Evolutionary conservation across 2,329 filamentous ascomycete genomes (phyloP).

Genomic region (Penicillium sclerotigenum): DNA sequence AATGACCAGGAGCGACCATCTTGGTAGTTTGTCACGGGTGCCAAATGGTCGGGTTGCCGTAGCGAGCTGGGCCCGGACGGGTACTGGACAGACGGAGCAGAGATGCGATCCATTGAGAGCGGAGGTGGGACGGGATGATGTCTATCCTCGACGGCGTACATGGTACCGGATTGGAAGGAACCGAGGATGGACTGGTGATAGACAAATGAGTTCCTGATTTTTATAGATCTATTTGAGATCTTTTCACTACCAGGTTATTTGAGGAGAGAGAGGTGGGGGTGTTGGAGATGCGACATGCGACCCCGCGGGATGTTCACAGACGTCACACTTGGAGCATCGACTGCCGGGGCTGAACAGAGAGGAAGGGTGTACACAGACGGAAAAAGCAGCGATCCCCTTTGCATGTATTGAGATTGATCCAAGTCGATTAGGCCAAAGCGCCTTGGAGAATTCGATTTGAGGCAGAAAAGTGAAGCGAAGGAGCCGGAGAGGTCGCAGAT

Average conservation of each 20-base stretch:
- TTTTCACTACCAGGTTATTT: slow-evolving; percentile 1
- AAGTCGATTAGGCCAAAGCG: background rate
- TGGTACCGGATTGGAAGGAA: slow-evolving; percentile 30
- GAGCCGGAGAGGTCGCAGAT: slow-evolving; percentile 3
- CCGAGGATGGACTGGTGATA: slow-evolving; percentile 19
- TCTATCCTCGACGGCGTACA: slow-evolving; percentile 41
- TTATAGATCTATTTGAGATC: slow-evolving; percentile 7
- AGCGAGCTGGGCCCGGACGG: slow-evolving; percentile 35
- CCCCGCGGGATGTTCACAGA: slow-evolving; percentile 23
- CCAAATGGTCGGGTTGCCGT: slow-evolving; percentile 35
- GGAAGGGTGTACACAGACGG: background rate
- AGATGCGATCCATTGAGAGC: slow-evolving; percentile 43
- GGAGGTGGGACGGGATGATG: slow-evolving; percentile 37
- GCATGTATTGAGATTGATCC: background rate
- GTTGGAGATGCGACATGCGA: slow-evolving; percentile 24
- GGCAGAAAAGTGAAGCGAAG: slow-evolving; percentile 4
- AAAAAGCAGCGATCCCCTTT: background rate
- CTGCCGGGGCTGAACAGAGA: slow-evolving; percentile 15
- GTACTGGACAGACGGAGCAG: slow-evolving; percentile 36
- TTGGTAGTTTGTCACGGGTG: slow-evolving; percentile 40
- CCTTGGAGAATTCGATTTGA: background rate
- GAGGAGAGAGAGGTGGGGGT: background rate
- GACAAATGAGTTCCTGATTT: slow-evolving; percentile 7
- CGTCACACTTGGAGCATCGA: slow-evolving; percentile 31
- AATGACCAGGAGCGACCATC: slow-evolving; percentile 57